Evolutionary conservation across 1,284 basidiomycete species (phyloP).

Genomic region (Meripilus lineatus): DNA sequence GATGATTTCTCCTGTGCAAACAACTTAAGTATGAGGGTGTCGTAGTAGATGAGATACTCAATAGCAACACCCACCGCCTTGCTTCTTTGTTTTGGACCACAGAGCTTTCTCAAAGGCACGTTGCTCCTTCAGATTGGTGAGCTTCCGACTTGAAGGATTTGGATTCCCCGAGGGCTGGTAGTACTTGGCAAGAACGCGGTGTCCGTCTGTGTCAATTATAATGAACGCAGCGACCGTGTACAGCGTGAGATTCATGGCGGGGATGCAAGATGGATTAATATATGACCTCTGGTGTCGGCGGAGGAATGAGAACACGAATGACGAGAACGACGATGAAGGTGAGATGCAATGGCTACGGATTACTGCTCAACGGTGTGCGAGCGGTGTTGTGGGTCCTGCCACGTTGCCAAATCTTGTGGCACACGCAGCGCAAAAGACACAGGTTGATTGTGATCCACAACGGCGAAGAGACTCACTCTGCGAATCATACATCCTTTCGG

Average conservation of each 20-base stretch:
- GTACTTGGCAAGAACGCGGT: constrained; percentile 95
- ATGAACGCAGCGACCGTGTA: constrained; percentile 87
- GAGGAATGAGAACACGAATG: not conserved
- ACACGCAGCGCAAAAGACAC: no score
- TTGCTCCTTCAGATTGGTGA: constrained; percentile 85
- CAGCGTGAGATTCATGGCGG: constrained; percentile 70
- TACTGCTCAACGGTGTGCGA: no score
- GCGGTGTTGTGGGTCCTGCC: no score
- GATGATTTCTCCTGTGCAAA: constrained; percentile 82
- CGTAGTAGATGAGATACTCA: not conserved
- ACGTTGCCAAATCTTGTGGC: no score
- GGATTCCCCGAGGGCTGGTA: constrained; percentile 75
- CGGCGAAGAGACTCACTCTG: no score
- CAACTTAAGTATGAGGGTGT: not conserved
- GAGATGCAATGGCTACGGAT: no score
- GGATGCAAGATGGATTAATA: not conserved
- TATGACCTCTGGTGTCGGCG: not conserved
- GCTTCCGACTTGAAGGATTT: constrained; percentile 57
- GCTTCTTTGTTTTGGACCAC: constrained; percentile 92
- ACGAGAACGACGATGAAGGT: not conserved
- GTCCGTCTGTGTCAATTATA: constrained; percentile 91
- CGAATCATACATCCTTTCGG: no score
- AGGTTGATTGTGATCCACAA: no score
- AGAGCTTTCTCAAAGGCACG: constrained; percentile 93
- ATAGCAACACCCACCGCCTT: constrained; percentile 60